phyloP scores from a whole-genome alignment of 208 protist genomes.

The Balamuthia mandrillaris region DNA sequence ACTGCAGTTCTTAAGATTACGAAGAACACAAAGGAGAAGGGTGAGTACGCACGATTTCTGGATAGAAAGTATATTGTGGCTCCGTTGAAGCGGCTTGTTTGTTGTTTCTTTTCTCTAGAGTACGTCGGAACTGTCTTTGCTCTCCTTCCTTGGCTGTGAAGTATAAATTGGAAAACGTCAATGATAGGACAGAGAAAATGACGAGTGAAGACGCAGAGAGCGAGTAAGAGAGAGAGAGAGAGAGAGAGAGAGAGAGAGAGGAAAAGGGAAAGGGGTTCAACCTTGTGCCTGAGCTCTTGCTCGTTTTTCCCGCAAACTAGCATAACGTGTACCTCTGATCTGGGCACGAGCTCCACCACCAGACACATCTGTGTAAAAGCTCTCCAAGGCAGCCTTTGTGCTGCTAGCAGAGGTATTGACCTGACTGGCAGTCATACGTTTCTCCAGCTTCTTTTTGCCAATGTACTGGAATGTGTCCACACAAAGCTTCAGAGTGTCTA shows the following conservation, averaged over 20 bases:
- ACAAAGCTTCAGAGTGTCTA: background rate
- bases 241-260: no score
- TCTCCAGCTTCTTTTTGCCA: background rate
- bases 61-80: conserved; percentile 6
- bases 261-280: no score
- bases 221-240: no score
- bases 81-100: background rate
- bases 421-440: background rate
- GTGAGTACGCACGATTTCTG: background rate
- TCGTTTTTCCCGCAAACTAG: no score
- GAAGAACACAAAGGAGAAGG: background rate
- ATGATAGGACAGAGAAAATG: no score
- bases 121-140: background rate
- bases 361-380: conserved; percentile 33
- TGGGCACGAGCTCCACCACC: no score
- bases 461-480: conserved; percentile 22
- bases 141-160: background rate
- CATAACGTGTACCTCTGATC: no score
- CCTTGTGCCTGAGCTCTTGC: no score
- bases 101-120: background rate
- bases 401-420: background rate
- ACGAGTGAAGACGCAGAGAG: no score
- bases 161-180: no score
- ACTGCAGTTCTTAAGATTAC: background rate
- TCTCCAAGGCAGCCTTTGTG: conserved; percentile 11